Conservation (phyloP, 2,329 filamentous ascomycete species). For the Arthrinium phaeospermum region DNA sequence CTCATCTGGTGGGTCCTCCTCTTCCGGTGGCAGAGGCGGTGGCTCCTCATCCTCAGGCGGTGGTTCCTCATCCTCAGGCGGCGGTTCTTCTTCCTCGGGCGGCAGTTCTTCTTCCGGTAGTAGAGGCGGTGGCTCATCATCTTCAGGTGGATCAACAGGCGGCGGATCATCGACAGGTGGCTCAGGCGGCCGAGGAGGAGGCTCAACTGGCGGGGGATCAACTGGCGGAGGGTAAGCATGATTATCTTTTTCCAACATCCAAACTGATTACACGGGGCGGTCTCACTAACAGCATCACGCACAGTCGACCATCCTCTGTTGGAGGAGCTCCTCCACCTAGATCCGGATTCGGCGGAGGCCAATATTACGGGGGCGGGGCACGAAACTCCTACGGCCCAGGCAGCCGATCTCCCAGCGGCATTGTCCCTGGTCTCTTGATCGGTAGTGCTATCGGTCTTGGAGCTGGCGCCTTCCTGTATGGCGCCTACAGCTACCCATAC, state of each 20-base stretch:
- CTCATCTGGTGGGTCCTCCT: background rate
- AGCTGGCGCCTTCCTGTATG: slow-evolving; percentile 62
- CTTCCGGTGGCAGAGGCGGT: slow-evolving; percentile 36
- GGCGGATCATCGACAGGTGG: slow-evolving; percentile 17
- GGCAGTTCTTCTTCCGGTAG: slow-evolving; percentile 21
- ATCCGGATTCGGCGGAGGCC: slow-evolving; percentile 56
- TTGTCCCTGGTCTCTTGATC: slow-evolving; percentile 53
- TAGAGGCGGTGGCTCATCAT: slow-evolving; percentile 31
- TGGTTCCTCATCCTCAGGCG: slow-evolving; percentile 26
- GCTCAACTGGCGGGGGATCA: slow-evolving; percentile 19
- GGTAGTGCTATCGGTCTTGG: slow-evolving; percentile 58
- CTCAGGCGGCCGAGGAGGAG: slow-evolving; percentile 24
- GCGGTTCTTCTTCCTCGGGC: slow-evolving; percentile 24
- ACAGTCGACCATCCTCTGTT: background rate
- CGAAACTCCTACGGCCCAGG: slow-evolving; percentile 65
- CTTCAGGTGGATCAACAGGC: slow-evolving; percentile 29
- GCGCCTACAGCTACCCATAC: slow-evolving; percentile 62
- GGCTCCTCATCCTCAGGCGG: slow-evolving; percentile 25
- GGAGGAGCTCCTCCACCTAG: slow-evolving; percentile 17
- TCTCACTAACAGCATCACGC: background rate
- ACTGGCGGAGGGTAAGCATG: background rate
- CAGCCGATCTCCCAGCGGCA: slow-evolving; percentile 51
- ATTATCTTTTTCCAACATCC: background rate
- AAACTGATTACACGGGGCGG: background rate
- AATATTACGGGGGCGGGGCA: slow-evolving; percentile 72